A percentile compares a stretch with the other conserved stretches of the same genome.
Conservation (phyloP, 2,329 filamentous ascomycete genomes). For the Aspergillus latus region DNA sequence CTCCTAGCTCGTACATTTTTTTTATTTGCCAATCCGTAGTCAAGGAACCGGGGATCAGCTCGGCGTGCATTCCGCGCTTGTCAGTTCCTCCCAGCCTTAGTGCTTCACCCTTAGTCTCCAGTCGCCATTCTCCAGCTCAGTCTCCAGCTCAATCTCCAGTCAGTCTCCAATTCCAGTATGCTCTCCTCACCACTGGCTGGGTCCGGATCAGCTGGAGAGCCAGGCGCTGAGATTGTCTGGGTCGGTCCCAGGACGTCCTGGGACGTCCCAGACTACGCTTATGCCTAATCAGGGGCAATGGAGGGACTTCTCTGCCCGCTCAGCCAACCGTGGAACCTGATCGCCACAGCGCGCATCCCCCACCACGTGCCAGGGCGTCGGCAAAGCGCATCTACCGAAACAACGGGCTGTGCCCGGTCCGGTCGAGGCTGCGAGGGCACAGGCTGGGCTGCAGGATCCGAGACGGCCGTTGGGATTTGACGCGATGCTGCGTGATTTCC, state of each 20-base stretch:
- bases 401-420: background rate
- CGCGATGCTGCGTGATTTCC: background rate
- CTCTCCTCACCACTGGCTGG: too few relatives aligned
- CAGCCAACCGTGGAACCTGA: background rate
- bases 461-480: background rate
- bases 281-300: conserved; percentile 8
- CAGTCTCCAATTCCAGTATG: too few relatives aligned
- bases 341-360: background rate
- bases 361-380: conserved; percentile 5
- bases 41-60: background rate
- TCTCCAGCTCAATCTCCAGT: too few relatives aligned
- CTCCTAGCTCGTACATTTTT: background rate
- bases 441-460: background rate
- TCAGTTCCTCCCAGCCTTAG: background rate
- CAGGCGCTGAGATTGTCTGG: background rate
- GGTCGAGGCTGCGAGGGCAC: background rate
- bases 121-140: too few relatives aligned
- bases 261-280: background rate
- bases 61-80: background rate
- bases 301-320: background rate
- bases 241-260: background rate
- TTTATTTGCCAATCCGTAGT: background rate
- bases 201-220: too few relatives aligned
- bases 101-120: background rate
- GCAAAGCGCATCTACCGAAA: background rate